These are phyloP conservation scores for Diaporthe helianthi DNA, from an alignment of 2,329 filamentous ascomycete species.

Conservation along the genomic window DNA sequence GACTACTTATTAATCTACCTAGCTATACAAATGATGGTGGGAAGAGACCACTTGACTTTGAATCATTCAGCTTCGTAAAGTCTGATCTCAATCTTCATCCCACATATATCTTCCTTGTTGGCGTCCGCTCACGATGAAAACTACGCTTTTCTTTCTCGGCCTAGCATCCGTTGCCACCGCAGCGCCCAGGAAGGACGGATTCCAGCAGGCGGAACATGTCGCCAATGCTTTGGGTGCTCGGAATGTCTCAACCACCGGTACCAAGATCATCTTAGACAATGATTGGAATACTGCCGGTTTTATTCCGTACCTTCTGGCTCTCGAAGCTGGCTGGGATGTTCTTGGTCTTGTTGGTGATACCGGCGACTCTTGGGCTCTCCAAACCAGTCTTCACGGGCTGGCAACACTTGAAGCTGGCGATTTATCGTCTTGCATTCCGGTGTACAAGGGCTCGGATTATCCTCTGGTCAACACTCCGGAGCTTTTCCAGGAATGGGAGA, in stretches of 20 bases:
- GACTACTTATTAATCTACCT: neutral
- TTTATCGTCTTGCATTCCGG: slow-evolving; percentile 54
- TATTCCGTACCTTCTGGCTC: slow-evolving; percentile 52
- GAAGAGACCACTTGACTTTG: neutral
- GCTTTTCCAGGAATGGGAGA: slow-evolving; percentile 52
- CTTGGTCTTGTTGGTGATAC: slow-evolving; percentile 50
- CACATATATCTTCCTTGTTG: neutral
- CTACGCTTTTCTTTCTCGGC: neutral
- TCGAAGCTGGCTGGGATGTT: slow-evolving; percentile 52
- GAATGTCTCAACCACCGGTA: slow-evolving; percentile 23
- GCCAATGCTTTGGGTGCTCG: neutral
- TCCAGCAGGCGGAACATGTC: neutral
- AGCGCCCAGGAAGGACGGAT: slow-evolving; percentile 10
- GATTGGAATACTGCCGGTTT: slow-evolving; percentile 53
- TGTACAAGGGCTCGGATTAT: slow-evolving; percentile 53
- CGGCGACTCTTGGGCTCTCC: slow-evolving; percentile 53
- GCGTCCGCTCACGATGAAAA: slow-evolving; percentile 22
- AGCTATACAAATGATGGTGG: neutral
- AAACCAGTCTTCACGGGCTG: slow-evolving; percentile 53
- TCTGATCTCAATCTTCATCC: neutral
- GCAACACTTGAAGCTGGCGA: slow-evolving; percentile 54
- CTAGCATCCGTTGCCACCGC: slow-evolving; percentile 20
- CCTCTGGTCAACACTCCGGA: slow-evolving; percentile 54
- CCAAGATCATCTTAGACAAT: slow-evolving; percentile 49
- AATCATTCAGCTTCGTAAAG: neutral